These are phyloP conservation scores for Prunus salicina DNA, from an alignment of 306 rosid species.

Conservation along the genomic window DNA sequence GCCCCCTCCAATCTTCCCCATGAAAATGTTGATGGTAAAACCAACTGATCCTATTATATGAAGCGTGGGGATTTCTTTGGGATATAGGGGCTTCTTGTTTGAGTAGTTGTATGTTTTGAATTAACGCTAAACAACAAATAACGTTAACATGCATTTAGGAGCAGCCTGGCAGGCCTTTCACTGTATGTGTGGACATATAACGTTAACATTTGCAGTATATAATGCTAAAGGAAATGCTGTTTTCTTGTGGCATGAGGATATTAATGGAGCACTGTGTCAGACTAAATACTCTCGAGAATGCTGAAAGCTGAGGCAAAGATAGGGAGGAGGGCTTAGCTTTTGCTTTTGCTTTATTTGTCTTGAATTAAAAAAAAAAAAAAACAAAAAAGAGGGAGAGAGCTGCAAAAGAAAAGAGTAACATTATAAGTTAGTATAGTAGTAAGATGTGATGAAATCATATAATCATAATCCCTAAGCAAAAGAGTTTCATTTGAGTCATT, in stretches of 20 bases:
- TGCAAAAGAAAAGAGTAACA: neutral
- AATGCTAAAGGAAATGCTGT: slow-evolving; percentile 26
- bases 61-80: neutral
- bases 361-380: neutral
- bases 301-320: slow-evolving; percentile 41
- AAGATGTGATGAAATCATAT: neutral
- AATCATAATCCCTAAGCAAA: neutral
- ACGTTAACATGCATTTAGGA: slow-evolving; percentile 35
- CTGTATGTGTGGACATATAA: neutral
- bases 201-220: slow-evolving; percentile 19
- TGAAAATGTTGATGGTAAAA: slow-evolving; percentile 10
- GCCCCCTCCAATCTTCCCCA: slow-evolving; percentile 49
- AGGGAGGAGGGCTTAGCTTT: slow-evolving; percentile 15
- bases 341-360: slow-evolving; percentile 17
- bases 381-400: neutral
- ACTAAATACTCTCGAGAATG: slow-evolving; percentile 39
- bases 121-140: slow-evolving; percentile 16
- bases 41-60: neutral
- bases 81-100: neutral
- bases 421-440: neutral
- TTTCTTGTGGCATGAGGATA: slow-evolving; percentile 32
- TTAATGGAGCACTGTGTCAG: slow-evolving; percentile 29
- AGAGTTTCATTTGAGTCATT: neutral
- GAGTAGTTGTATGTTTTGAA: slow-evolving; percentile 14
- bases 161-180: slow-evolving; percentile 17